Percentiles rank a stretch among this genome's conserved stretches.
phyloP scores from a whole-genome alignment of 495 filamentous ascomycete genomes.

The Polyplosphaeria fusca region DNA sequence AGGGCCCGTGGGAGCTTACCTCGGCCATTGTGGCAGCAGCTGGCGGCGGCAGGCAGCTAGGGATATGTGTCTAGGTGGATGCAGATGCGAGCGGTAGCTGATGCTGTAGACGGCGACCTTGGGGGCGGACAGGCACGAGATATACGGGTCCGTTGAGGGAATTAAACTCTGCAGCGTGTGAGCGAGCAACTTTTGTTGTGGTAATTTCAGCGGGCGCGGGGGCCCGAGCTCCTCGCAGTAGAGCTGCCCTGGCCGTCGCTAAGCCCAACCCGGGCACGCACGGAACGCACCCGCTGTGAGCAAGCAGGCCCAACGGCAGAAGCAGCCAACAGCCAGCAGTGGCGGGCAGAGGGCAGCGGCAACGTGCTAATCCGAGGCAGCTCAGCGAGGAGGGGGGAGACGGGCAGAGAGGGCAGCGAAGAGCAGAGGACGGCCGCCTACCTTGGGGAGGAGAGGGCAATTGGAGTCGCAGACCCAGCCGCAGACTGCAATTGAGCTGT shows the following conservation, averaged over 20 bases:
- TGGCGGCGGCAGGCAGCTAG: slow-evolving; percentile 1
- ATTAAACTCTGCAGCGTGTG: slow-evolving; percentile 12
- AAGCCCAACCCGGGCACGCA: not conserved
- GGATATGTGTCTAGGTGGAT: not conserved
- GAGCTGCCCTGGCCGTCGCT: not conserved
- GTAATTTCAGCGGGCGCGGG: slow-evolving; percentile 8
- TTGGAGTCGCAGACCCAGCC: slow-evolving; percentile 33
- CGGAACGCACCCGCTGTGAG: not conserved
- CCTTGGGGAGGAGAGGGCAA: too few species aligned
- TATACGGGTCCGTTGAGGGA: not conserved
- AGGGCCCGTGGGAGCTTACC: slow-evolving; percentile 18
- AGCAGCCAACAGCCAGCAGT: too few species aligned
- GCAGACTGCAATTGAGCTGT: slow-evolving; percentile 31
- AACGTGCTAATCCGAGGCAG: not conserved
- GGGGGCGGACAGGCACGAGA: not conserved
- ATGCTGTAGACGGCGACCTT: too few species aligned
- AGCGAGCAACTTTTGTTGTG: slow-evolving; percentile 12
- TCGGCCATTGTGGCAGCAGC: slow-evolving; percentile 25
- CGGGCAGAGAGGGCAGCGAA: not conserved
- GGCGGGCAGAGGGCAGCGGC: too few species aligned
- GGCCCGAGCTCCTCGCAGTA: not conserved
- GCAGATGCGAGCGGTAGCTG: slow-evolving; percentile 1
- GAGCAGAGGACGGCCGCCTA: too few species aligned
- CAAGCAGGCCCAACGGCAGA: too few species aligned
- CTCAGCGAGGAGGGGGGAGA: not conserved